Base-by-base conservation (phyloP, 2,329 filamentous ascomycete species). In the Alternaria arbusti region DNA sequence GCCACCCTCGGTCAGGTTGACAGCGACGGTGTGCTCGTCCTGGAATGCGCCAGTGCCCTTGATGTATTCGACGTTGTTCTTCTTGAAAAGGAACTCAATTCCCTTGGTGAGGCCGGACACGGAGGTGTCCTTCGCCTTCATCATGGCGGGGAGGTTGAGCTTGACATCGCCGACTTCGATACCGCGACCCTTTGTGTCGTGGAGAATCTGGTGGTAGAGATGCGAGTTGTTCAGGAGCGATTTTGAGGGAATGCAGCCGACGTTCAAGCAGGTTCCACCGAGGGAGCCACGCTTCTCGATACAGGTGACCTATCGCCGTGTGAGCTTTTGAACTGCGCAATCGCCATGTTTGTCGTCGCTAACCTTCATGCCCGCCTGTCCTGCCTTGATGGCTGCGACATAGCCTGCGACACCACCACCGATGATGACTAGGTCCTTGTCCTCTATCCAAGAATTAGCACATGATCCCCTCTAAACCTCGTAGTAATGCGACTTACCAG, bases 181-280 rank as follows among this genome's bases (percentile, higher is more conserved):
- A 80, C 96, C 96, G 81, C 96, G 93, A 84, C 92, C 89, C 86
- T 97, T 97, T 71, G 94, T 95, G 86, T 99, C 96, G 86, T 99
- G 95, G 66, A 96, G 89, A 79, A 97, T 91, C 84, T 94, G 91
- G 86, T 98, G 95, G 87, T 98, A 98, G 65, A 98, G 88, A 83
- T 97, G 94, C 75, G 96, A 97, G 88, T 98, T 98, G 90, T 98
- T 99, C 82, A 99, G 92, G 74, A 99, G 93, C 68, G 96, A 97
- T 85, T 99, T 99, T 71, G 96, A 99, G 72, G 96, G 96, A 80
- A 99, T 99, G 85, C 96, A 99, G 84, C 96, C 96, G 79, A 99
- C 96, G 82, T 99, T 99, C 78, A 99, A 86, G 86, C 96, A 99
- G 78, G 96, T 99, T 81, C 96, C 96, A 78, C 96, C 96, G 75